Conservation (phyloP, 2,329 filamentous ascomycete genomes). For the Trichoderma lentiforme region DNA sequence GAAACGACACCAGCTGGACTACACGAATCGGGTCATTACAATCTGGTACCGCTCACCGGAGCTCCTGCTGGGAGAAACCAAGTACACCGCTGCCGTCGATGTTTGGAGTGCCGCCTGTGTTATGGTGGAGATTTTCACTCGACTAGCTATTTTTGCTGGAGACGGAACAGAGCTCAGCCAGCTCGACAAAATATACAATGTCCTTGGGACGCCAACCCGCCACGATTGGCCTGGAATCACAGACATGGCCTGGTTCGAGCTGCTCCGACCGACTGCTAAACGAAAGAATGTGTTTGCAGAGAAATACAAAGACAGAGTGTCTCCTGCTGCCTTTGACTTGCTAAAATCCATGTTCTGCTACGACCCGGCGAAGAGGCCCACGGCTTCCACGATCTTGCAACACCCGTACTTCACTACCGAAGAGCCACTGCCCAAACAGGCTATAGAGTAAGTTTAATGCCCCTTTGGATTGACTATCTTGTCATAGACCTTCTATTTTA, state of each 20-base stretch:
- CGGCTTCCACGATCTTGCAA: conserved; percentile 76
- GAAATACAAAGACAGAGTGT: conserved; percentile 74
- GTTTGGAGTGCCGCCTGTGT: conserved; percentile 98
- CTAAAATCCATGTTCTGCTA: conserved; percentile 83
- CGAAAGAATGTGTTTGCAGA: conserved; percentile 75
- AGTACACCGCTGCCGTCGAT: conserved; percentile 85
- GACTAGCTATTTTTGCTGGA: conserved; percentile 89
- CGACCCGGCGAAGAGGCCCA: conserved; percentile 79
- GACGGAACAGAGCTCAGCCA: conserved; percentile 96
- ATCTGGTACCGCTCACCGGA: conserved; percentile 97
- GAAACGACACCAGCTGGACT: conserved; percentile 86
- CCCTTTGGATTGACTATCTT: neutral
- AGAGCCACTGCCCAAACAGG: conserved; percentile 71
- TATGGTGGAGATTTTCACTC: conserved; percentile 92
- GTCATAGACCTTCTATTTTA: conserved; percentile 23
- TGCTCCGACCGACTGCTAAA: conserved; percentile 74
- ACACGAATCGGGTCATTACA: conserved; percentile 97
- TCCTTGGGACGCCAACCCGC: conserved; percentile 83
- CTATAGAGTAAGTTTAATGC: conserved; percentile 65
- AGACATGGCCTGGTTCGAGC: conserved; percentile 97
- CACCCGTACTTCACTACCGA: conserved; percentile 88
- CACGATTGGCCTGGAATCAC: conserved; percentile 83
- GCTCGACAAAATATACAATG: conserved; percentile 91
- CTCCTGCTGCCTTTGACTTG: conserved; percentile 77
- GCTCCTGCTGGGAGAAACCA: conserved; percentile 83